Conservation (phyloP, 1,139 yeast species). For the Pichia norvegensis region DNA sequence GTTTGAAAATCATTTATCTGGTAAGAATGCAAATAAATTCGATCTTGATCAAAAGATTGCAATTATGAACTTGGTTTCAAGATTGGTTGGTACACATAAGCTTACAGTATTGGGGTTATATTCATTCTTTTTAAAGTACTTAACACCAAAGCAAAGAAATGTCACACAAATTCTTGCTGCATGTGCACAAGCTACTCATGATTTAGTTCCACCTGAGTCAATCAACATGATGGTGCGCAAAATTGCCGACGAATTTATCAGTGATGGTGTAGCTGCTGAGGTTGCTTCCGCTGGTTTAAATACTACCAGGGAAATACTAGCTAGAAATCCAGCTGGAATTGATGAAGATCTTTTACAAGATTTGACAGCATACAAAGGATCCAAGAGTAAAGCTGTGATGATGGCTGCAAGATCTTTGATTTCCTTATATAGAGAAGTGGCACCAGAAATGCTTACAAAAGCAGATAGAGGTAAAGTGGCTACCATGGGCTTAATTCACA, state of each 20-base stretch:
- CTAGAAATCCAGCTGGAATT: constrained; percentile 92
- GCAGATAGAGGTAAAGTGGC: constrained; percentile 93
- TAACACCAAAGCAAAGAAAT: constrained; percentile 88
- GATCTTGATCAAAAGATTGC: constrained; percentile 83
- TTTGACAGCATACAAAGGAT: constrained; percentile 81
- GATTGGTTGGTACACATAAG: constrained; percentile 91
- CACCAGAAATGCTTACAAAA: constrained; percentile 86
- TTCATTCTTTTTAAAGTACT: constrained; percentile 76
- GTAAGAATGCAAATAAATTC: constrained; percentile 55
- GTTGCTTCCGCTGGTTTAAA: constrained; percentile 97
- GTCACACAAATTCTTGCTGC: constrained; percentile 97
- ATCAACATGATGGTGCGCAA: constrained; percentile 73
- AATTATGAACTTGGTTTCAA: constrained; percentile 76
- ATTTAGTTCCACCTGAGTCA: constrained; percentile 91
- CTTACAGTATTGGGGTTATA: constrained; percentile 82
- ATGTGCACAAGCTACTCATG: constrained; percentile 93
- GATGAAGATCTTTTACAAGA: constrained; percentile 83
- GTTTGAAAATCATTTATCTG: constrained; percentile 62
- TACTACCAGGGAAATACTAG: constrained; percentile 83
- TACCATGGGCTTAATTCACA: constrained; percentile 63
- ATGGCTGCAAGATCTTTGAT: constrained; percentile 93
- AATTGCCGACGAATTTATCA: constrained; percentile 93
- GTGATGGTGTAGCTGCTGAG: constrained; percentile 96
- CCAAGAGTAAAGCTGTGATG: constrained; percentile 87
- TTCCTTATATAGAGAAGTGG: constrained; percentile 80